Conservation (phyloP, 2,329 filamentous ascomycete species). For the Pseudogymnoascus sp. region DNA sequence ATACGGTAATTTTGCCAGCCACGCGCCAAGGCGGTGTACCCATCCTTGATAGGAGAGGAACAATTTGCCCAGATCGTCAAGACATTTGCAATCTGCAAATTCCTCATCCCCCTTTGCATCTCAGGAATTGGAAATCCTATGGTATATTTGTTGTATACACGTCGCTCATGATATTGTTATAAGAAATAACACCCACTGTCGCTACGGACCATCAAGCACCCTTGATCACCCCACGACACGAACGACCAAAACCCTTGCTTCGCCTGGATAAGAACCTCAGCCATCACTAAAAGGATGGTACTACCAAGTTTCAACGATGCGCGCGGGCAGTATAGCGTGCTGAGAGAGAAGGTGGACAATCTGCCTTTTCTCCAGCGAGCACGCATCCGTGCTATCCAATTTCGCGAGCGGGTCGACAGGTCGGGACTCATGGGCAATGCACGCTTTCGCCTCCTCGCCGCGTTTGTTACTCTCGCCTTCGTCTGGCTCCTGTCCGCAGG, state of each 20-base stretch:
- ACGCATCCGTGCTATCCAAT: not conserved
- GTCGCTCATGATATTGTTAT: not conserved
- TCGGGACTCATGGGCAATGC: not conserved
- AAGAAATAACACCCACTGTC: not conserved
- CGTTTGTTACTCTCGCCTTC: not conserved
- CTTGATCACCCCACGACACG: not conserved
- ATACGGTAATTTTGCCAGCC: not conserved
- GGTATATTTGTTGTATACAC: not conserved
- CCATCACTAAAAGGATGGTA: not conserved
- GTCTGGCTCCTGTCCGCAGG: not conserved
- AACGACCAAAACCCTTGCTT: not conserved
- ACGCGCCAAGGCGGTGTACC: not conserved
- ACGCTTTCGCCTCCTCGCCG: slow-evolving; percentile 1
- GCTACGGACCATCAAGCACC: not conserved
- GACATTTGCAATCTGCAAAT: not conserved
- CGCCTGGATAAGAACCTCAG: not conserved
- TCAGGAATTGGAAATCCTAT: not conserved
- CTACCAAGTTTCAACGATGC: not conserved
- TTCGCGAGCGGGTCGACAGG: not conserved
- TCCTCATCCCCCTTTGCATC: not conserved
- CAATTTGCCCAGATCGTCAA: slow-evolving; percentile 4
- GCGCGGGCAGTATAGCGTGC: not conserved
- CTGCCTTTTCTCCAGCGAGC: not conserved
- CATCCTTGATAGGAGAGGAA: slow-evolving; percentile 2
- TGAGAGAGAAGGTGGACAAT: not conserved